Percentiles rank a stretch among this genome's conserved stretches.
phyloP scores from a whole-genome alignment of 495 filamentous ascomycete species.

The Tuber aestivum region DNA sequence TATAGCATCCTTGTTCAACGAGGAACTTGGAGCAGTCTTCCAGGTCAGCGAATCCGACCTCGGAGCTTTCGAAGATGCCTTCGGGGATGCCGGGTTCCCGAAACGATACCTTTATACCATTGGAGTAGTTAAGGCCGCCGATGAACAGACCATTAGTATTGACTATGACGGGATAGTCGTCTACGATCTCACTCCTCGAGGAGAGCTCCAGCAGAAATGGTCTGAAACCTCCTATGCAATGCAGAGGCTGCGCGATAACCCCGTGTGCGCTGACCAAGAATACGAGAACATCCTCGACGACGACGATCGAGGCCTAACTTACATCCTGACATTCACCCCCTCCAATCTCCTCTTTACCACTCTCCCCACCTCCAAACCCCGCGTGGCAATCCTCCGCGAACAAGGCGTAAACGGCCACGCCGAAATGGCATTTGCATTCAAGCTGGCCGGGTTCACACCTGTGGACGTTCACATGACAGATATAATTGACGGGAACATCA shows the following conservation, averaged over 20 bases:
- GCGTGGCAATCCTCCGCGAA: slow-evolving; percentile 89
- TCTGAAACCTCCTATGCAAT: slow-evolving; percentile 79
- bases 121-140: slow-evolving; percentile 59
- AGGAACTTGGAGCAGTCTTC: slow-evolving; percentile 96
- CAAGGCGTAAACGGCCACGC: slow-evolving; percentile 92
- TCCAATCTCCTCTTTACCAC: slow-evolving; percentile 65
- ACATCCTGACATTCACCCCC: slow-evolving; percentile 76
- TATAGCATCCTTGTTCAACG: slow-evolving; percentile 79
- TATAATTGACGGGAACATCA: slow-evolving; percentile 67
- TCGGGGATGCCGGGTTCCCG: slow-evolving; percentile 77
- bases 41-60: slow-evolving; percentile 82
- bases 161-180: slow-evolving; percentile 61
- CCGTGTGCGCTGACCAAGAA: slow-evolving; percentile 79
- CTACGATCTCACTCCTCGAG: slow-evolving; percentile 59
- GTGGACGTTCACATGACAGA: slow-evolving; percentile 98
- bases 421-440: slow-evolving; percentile 97
- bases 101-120: slow-evolving; percentile 73
- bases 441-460: slow-evolving; percentile 79
- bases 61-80: slow-evolving; percentile 77
- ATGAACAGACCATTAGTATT: slow-evolving; percentile 75
- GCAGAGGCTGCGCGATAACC: slow-evolving; percentile 86
- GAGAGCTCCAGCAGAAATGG: slow-evolving; percentile 82
- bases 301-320: slow-evolving; percentile 73
- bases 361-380: slow-evolving; percentile 62
- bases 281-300: slow-evolving; percentile 70